phyloP scores from a whole-genome alignment of 495 filamentous ascomycete genomes.

The Talaromyces thailandensis region DNA sequence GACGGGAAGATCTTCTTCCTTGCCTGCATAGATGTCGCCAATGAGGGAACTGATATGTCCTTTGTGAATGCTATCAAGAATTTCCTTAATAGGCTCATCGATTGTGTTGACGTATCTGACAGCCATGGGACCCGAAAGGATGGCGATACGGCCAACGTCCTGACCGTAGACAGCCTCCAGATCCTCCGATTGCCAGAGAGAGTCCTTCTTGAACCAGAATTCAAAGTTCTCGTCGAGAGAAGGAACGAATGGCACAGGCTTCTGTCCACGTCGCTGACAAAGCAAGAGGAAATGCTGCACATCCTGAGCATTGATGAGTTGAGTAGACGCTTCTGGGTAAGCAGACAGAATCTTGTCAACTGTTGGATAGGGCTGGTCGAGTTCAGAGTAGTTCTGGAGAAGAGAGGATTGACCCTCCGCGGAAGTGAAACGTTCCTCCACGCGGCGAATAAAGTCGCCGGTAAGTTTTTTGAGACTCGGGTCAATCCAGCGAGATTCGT shows the following conservation, averaged over 20 bases:
- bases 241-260: conserved; percentile 31
- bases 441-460: conserved; percentile 18
- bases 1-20: conserved; percentile 66
- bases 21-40: conserved; percentile 67
- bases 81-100: conserved; percentile 21
- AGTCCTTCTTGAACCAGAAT: conserved; percentile 37
- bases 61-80: conserved; percentile 47
- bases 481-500: conserved; percentile 30
- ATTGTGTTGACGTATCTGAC: conserved; percentile 18
- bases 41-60: conserved; percentile 73
- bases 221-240: conserved; percentile 31
- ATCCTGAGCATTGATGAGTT: conserved; percentile 24
- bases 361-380: conserved; percentile 6
- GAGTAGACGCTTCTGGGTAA: conserved; percentile 13
- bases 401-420: conserved; percentile 8
- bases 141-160: conserved; percentile 28
- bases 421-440: conserved; percentile 16
- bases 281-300: conserved; percentile 20
- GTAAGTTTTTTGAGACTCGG: conserved; percentile 19
- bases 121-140: conserved; percentile 33
- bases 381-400: conserved; percentile 8
- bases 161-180: conserved; percentile 27
- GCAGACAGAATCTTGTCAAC: conserved; percentile 5
- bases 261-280: conserved; percentile 18
- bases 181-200: conserved; percentile 34